Base-by-base conservation (phyloP, 768 basidiomycete genomes). In the Podaxis sp. region DNA sequence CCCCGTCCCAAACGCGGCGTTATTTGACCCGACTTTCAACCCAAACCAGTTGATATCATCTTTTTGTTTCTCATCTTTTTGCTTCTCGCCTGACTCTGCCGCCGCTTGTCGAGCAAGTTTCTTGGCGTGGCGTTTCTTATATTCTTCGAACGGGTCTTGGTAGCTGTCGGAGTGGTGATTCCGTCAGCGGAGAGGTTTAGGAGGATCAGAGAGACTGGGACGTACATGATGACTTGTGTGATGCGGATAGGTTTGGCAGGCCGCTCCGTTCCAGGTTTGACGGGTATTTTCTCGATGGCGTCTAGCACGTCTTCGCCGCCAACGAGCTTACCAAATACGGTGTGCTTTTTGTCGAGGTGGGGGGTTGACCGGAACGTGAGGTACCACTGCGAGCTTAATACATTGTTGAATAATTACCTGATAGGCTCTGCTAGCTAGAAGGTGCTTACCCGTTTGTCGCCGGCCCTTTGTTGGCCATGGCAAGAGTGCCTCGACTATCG, bases 391-490 rank as follows among this genome's bases (percentile, higher is more conserved):
- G 94, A 94, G 13, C 93, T 94, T 58, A 27, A 29, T 40, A 12
- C 47, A 38, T 50, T 1, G 3, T 22, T 69, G 19, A 65, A 59
- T 19, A 5, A 13, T n/a, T n/a, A 19, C 51, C 46, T 19, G 3
- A 52, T 22, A n/a, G 19, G 24, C 27, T 47, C 19, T 11, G 51
- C 17, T 51, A 29, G 9, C 63, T 36, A 17, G 41, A 29, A 53
- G 33, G 17, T 4, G 73, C 79, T 51, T 66, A 87, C 87, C 91
- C 89, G 70, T 99, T 99, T 7, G 96, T 94, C 55, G 88, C 86
- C 8, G 92, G 80, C 2, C 97, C 97, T 71, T 90, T 90, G 73
- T 98, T 98, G 2, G 97, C 97, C 97, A 98, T 98, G 2, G 93
- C 90, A 41, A 99, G 66, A 8, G 89, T 76, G 3, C 97, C 97